Conservation (phyloP, 225 moss, liverwort and hornwort genomes). For the Thuidium tamariscinum region DNA sequence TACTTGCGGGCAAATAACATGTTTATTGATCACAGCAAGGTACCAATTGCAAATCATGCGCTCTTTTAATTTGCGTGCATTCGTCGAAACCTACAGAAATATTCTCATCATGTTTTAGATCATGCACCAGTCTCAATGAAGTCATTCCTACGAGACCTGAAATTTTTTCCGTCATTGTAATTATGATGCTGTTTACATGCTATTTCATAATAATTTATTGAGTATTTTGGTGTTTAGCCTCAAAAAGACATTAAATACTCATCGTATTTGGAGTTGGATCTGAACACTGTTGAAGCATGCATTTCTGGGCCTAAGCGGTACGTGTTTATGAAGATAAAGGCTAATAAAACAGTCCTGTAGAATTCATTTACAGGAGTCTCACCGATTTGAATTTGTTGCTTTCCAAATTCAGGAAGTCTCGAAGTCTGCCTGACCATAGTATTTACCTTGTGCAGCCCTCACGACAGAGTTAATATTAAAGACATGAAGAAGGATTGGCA, state of each 20-base stretch:
- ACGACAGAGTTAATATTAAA: slow-evolving; percentile 67
- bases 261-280: slow-evolving; percentile 64
- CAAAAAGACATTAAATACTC: slow-evolving; percentile 64
- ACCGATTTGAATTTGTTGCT: neutral
- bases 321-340: neutral
- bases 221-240: slow-evolving; percentile 38
- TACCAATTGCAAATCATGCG: neutral
- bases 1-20: slow-evolving; percentile 79
- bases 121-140: neutral
- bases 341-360: neutral
- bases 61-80: neutral
- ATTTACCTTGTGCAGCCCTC: slow-evolving; percentile 47
- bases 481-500: slow-evolving; percentile 96
- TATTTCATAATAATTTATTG: neutral
- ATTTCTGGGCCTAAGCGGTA: slow-evolving; percentile 88
- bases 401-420: neutral
- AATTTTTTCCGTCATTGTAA: neutral
- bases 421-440: neutral
- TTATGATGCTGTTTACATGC: neutral
- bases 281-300: slow-evolving; percentile 65
- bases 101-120: neutral
- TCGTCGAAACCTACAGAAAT: neutral
- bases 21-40: slow-evolving; percentile 74
- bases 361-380: neutral
- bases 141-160: neutral